A percentile compares a stretch with the other conserved stretches of the same genome.
phyloP scores from a whole-genome alignment of 83 land plant species.

The Thuja plicata region DNA sequence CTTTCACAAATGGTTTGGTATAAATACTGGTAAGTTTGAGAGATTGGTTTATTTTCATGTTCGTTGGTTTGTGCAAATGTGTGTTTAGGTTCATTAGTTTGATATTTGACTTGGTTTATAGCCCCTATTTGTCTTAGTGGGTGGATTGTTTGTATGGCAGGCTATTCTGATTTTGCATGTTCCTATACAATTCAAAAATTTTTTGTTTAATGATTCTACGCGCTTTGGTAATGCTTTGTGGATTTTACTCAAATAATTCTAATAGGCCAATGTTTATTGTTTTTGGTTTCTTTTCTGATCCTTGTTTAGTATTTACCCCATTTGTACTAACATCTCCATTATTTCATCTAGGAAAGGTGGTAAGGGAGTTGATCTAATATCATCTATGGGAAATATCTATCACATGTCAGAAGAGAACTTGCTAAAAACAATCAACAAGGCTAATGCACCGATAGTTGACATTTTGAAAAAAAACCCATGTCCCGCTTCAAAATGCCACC shows the following conservation, averaged over 20 bases:
- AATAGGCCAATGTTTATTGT: conserved; percentile 1
- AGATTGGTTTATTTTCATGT: not conserved
- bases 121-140: not conserved
- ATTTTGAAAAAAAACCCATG: conserved; percentile 53
- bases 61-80: not conserved
- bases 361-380: conserved; percentile 71
- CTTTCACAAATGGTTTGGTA: conserved; percentile 88
- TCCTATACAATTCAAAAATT: conserved; percentile 63
- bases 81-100: no score
- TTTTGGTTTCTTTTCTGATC: not conserved
- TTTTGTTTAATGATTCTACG: conserved; percentile 43
- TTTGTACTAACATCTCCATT: conserved; percentile 7
- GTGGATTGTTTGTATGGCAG: conserved; percentile 36
- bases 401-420: no score
- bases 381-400: conserved; percentile 75
- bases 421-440: conserved; percentile 48
- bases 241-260: not conserved
- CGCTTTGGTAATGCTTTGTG: no score
- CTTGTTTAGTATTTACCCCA: not conserved
- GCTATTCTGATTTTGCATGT: conserved; percentile 82
- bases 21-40: conserved; percentile 68
- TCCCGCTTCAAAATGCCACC: conserved; percentile 42
- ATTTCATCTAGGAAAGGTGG: conserved; percentile 55
- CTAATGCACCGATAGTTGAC: conserved; percentile 55
- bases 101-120: no score